These are phyloP conservation scores for Raphanus sativus DNA, from an alignment of 345 rosid species.

Conservation along the genomic window DNA sequence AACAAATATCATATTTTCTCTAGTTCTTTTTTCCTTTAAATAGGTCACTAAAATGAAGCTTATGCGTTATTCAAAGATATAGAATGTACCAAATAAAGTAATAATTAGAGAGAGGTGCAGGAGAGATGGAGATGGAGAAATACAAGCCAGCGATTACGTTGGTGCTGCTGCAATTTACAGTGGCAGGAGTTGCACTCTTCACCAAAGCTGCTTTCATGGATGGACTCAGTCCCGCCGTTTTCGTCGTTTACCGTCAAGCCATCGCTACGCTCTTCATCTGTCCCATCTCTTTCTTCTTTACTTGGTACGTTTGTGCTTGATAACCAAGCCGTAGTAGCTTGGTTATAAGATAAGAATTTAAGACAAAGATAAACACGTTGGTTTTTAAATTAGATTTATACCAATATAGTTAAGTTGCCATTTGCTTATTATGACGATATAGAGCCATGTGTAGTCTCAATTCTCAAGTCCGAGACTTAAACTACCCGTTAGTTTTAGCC, in stretches of 20 bases:
- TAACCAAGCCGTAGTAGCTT: too few species aligned
- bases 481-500: too few species aligned
- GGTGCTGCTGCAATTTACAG: slow-evolving; percentile 28
- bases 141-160: slow-evolving; percentile 43
- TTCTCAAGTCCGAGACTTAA: too few species aligned
- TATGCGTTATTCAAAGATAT: not conserved
- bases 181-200: slow-evolving; percentile 40
- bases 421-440: too few species aligned
- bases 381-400: too few species aligned
- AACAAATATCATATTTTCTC: not conserved
- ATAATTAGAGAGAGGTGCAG: not conserved
- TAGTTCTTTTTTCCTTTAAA: not conserved
- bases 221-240: slow-evolving; percentile 43
- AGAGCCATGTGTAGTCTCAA: too few species aligned
- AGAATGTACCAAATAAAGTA: not conserved
- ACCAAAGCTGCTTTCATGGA: slow-evolving; percentile 41
- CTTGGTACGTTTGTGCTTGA: slow-evolving; percentile 18
- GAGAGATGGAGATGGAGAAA: slow-evolving; percentile 14
- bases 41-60: not conserved
- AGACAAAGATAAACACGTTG: too few species aligned
- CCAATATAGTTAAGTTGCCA: too few species aligned
- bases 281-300: slow-evolving; percentile 41
- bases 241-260: slow-evolving; percentile 49
- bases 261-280: slow-evolving; percentile 42
- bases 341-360: too few species aligned